Evolutionary conservation across 768 basidiomycete species (phyloP).

Genomic region (Cystofilobasidium ferigula): DNA sequence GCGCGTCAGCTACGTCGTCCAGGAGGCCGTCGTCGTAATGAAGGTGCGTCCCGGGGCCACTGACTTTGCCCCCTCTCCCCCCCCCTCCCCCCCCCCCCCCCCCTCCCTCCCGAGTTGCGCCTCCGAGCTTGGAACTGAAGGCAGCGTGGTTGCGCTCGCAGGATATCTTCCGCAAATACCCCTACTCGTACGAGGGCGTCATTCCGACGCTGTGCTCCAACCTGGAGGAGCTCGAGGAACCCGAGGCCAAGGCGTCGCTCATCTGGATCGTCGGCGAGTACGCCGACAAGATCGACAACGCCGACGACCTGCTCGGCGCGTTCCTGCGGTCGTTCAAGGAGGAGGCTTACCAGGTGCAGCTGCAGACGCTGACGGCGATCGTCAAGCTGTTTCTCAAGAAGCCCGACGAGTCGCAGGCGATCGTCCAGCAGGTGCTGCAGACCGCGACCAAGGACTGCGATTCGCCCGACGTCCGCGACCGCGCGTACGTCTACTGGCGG

Average conservation of each 20-base stretch:
- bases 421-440: conserved; percentile 82
- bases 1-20: conserved; percentile 90
- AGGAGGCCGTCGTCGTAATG: conserved; percentile 93
- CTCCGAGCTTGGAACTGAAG: neutral
- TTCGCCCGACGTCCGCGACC: conserved; percentile 87
- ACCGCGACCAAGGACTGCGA: conserved; percentile 97
- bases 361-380: conserved; percentile 68
- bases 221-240: conserved; percentile 81
- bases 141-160: too few species aligned
- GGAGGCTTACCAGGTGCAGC: conserved; percentile 66
- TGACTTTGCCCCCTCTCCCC: too few species aligned
- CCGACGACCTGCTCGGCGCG: conserved; percentile 75
- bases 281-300: conserved; percentile 89
- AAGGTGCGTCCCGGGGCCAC: too few species aligned
- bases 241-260: conserved; percentile 94
- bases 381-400: conserved; percentile 94
- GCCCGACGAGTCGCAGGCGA: conserved; percentile 78
- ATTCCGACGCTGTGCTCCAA: conserved; percentile 89
- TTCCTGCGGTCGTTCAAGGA: conserved; percentile 90
- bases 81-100: neutral
- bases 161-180: conserved; percentile 94
- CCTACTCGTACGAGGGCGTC: conserved; percentile 90
- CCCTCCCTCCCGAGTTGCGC: neutral
- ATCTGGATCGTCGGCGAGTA: conserved; percentile 98
- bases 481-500: conserved; percentile 98